A percentile compares a stretch with the other conserved stretches of the same genome.
Conservation (phyloP, 163 green algal genomes). For the Chloromonas sp. region DNA sequence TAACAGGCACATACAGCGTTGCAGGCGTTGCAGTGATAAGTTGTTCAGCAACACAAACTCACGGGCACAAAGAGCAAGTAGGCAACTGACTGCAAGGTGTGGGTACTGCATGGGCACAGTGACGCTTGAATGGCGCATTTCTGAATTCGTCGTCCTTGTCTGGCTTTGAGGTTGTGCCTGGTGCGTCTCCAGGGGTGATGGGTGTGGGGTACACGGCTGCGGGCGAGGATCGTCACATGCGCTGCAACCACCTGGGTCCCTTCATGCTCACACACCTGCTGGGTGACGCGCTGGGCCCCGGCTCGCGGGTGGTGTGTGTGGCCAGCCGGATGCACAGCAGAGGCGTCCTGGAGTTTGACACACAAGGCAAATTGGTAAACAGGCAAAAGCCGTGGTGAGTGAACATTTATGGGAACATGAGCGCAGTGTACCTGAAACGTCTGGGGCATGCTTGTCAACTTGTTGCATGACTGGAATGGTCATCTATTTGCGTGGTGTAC, state of each 20-base stretch:
- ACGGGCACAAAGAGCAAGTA: too few species aligned
- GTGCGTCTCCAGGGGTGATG: background rate
- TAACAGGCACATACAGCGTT: too few species aligned
- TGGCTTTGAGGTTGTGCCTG: too few species aligned
- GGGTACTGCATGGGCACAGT: too few species aligned
- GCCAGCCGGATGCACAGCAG: background rate
- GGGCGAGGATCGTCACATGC: conserved; percentile 28
- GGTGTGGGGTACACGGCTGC: background rate
- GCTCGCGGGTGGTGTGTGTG: background rate
- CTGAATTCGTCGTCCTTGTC: too few species aligned
- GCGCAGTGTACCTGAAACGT: background rate
- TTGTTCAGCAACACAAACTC: too few species aligned
- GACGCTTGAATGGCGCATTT: too few species aligned
- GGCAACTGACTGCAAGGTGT: too few species aligned
- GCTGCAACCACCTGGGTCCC: conserved; percentile 49
- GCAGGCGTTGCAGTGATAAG: too few species aligned
- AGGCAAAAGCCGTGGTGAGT: background rate
- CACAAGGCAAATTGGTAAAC: background rate
- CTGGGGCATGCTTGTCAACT: background rate
- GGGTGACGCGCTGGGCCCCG: conserved; percentile 27
- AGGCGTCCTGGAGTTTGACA: background rate
- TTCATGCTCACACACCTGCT: conserved; percentile 57
- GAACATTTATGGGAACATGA: background rate
- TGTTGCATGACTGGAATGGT: background rate
- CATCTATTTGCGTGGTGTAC: background rate